Percentiles rank a stretch among this genome's conserved stretches.
Evolutionary conservation across 2,329 filamentous ascomycete species (phyloP).

Genomic region (Fonsecaea nubica): DNA sequence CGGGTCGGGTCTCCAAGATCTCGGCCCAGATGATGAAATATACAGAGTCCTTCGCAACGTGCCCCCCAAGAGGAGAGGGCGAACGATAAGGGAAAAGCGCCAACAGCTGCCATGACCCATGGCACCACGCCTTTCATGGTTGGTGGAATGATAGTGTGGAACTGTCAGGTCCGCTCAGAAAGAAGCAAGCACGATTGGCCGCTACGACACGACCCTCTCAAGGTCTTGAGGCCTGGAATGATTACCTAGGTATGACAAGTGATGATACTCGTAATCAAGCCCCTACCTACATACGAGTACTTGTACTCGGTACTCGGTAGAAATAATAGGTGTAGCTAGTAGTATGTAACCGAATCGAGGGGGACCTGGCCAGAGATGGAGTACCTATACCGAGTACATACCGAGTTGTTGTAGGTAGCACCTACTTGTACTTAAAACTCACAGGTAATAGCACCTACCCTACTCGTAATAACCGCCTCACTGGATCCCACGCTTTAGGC

Average conservation of each 20-base stretch:
- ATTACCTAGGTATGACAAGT: too few relatives aligned
- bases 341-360: too few relatives aligned
- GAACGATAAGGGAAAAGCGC: background rate
- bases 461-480: background rate
- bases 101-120: background rate
- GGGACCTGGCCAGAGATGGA: too few relatives aligned
- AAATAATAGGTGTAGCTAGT: too few relatives aligned
- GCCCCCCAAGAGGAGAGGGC: background rate
- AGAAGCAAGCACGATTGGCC: background rate
- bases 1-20: background rate
- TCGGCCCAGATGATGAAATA: background rate
- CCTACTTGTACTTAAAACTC: too few relatives aligned
- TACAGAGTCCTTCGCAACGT: background rate
- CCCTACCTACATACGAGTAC: too few relatives aligned
- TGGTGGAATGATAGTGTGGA: background rate
- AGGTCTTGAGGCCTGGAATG: background rate
- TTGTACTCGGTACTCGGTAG: too few relatives aligned
- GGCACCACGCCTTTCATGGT: background rate
- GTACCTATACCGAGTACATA: too few relatives aligned
- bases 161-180: background rate
- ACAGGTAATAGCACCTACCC: too few relatives aligned
- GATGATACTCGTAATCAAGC: too few relatives aligned
- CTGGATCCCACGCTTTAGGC: background rate
- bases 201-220: background rate
- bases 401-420: too few relatives aligned